Base-by-base conservation (phyloP, 2,329 filamentous ascomycete species). In the Penicillium sp. region DNA sequence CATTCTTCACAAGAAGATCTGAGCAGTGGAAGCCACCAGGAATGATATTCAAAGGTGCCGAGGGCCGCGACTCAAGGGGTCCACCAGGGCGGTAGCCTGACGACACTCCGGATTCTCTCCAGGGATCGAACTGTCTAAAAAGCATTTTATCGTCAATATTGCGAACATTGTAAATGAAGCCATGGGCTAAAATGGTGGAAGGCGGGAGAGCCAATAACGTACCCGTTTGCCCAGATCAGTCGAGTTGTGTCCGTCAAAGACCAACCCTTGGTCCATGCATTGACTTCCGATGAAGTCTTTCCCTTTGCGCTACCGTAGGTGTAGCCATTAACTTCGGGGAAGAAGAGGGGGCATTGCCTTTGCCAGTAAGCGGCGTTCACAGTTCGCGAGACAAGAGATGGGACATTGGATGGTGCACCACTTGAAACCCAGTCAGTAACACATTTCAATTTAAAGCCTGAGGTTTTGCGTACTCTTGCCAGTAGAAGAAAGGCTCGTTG, bases 401-500 rank as follows among this genome's bases (percentile, higher is more conserved):
- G 68, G 0, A 60, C 65, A 48, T 63, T 67, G 4, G 61, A 42
- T 0, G 82, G 81, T 6, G 80, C 80, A 18, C 78, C 79, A 53
- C 73, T 74, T 28, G 73, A 69, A 71, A 74, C 58, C 63, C 74
- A 54, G 69, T 70, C 41, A 76, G 69, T 43, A 14, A 11, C 8
- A 14, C 14, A n/a, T 2, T 25, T 9, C 18, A 1, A 8, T 38
- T 6, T 5, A 22, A 6, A 3, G 5, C 9, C 10, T 25, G 4
- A 20, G 24, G 40, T 64, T 13, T 25, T 18, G 13, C 75, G 60
- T 64, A 77, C 71, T 77, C 76, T 63, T 83, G 79, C 76, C 78
- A 84, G 66, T 77, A 82, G 49, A 71, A 78, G 51, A 82, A 78
- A n/a, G 83, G 82, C 64, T 86, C 81, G 62, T 86, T 85, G 73